Base-by-base conservation (phyloP, 2,329 filamentous ascomycete species). In the Nemania sp. region DNA sequence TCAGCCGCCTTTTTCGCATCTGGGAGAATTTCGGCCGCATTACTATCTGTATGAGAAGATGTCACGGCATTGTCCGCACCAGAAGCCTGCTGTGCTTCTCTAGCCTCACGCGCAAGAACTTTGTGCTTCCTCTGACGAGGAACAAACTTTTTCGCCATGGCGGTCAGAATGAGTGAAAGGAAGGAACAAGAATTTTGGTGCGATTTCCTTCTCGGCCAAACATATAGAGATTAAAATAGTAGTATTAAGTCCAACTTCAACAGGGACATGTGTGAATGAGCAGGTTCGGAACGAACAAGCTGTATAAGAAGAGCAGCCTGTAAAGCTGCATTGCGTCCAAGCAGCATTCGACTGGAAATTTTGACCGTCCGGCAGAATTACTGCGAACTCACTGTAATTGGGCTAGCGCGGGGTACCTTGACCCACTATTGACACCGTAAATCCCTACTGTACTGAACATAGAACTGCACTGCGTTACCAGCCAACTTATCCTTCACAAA, bases 71-170 rank as follows among this genome's bases (percentile, higher is more conserved):
- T 70, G 56, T 77, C 72, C 61, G 74, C 71, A 19, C 65, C 69
- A 24, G 65, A 70, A 57, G 75, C 73, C 54, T 79, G 72, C 41
- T 73, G 68, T 66, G 80, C 80, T 64, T 83, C 75, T 34, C 86
- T 75, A 66, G 80, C 80, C 63, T 83, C 75, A 24, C 87, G 83
- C 24, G 86, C 88, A 17, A 89, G 76, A 31, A 84, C 84, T 65
- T 83, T 87, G 69, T 86, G 84, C 72, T 88, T 88, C 56, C 85
- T 77, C 73, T 86, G 82, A 22, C 84, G 77, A 31, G 84, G 82
- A 1, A 86, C 80, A 59, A 84, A 86, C 65, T 80, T 73, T 65
- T 80, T 73, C 63, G 73, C 73, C 79, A 82, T 82, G 14, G 64
- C 70, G 52, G 24, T 22, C 37, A 43, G 36, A 9, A 44, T 48